These are phyloP conservation scores for Phytophthora meadii DNA, from an alignment of 352 stramenopile genomes.

Conservation along the genomic window DNA sequence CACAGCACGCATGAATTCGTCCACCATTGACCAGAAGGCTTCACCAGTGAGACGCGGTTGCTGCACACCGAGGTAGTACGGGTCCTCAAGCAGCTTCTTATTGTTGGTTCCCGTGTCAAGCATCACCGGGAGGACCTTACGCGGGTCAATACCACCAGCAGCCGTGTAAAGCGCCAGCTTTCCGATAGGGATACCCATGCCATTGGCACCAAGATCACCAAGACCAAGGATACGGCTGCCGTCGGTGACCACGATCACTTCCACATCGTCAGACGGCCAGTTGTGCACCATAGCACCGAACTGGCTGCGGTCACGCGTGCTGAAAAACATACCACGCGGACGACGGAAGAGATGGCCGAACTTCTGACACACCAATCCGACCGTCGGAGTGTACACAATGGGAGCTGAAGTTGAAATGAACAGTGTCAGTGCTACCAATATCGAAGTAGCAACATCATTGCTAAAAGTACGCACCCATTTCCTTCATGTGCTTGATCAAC, in stretches of 20 bases:
- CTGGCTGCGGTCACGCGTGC: slow-evolving; percentile 90
- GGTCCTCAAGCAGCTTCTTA: slow-evolving; percentile 91
- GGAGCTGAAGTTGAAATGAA: slow-evolving; percentile 64
- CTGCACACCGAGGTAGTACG: slow-evolving; percentile 96
- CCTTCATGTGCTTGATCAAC: slow-evolving; percentile 90
- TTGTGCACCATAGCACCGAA: slow-evolving; percentile 94
- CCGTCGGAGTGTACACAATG: slow-evolving; percentile 98
- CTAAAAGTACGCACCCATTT: slow-evolving; percentile 82
- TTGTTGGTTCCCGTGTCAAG: slow-evolving; percentile 98
- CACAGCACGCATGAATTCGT: slow-evolving; percentile 93
- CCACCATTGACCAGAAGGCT: slow-evolving; percentile 95
- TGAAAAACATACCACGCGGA: slow-evolving; percentile 96
- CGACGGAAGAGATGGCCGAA: slow-evolving; percentile 93
- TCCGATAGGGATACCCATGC: slow-evolving; percentile 98
- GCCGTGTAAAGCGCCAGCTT: slow-evolving; percentile 97
- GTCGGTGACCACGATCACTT: slow-evolving; percentile 98
- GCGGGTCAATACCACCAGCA: slow-evolving; percentile 94
- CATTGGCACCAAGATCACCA: slow-evolving; percentile 96
- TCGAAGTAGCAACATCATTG: neutral
- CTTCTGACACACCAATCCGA: slow-evolving; percentile 93
- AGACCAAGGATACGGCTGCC: slow-evolving; percentile 96
- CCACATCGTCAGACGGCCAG: slow-evolving; percentile 96
- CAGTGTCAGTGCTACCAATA: slow-evolving; percentile 17
- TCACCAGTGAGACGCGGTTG: slow-evolving; percentile 90
- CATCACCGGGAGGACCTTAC: slow-evolving; percentile 94